Percentiles rank a stretch among this genome's conserved stretches.
Evolutionary conservation across 2,329 filamentous ascomycete species (phyloP).

Genomic region (Cephalotrichum gorgonifer): DNA sequence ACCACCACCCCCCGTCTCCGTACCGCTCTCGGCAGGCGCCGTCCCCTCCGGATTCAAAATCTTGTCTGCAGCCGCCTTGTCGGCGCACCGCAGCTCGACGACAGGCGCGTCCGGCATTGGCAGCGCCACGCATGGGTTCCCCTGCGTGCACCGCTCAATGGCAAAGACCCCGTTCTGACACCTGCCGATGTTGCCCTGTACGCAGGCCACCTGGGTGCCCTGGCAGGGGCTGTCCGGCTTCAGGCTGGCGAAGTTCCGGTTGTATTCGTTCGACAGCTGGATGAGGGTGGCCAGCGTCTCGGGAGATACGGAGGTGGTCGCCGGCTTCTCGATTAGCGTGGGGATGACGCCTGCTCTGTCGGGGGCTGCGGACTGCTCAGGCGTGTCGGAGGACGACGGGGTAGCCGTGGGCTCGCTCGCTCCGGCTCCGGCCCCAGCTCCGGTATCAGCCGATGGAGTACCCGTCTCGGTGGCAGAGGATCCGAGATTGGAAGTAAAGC

Average conservation of each 20-base stretch:
- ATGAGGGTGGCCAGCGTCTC: constrained; percentile 34
- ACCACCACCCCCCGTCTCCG: background rate
- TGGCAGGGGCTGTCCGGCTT: constrained; percentile 35
- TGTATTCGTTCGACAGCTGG: constrained; percentile 31
- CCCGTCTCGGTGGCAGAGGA: background rate
- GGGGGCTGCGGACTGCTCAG: too few relatives aligned
- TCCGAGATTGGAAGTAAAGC: background rate
- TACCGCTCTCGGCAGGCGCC: background rate
- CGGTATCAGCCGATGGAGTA: background rate
- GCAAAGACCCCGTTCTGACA: constrained; percentile 34
- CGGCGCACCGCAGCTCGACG: constrained; percentile 37
- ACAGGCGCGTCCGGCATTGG: constrained; percentile 39
- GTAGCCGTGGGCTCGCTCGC: background rate
- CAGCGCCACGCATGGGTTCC: constrained; percentile 38
- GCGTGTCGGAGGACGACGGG: background rate
- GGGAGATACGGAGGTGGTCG: constrained; percentile 28
- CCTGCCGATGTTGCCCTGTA: constrained; percentile 34
- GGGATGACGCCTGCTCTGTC: too few relatives aligned
- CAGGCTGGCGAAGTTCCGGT: constrained; percentile 33
- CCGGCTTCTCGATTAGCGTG: too few relatives aligned
- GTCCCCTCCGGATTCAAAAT: constrained; percentile 28
- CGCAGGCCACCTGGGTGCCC: constrained; percentile 38
- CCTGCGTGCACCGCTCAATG: constrained; percentile 24
- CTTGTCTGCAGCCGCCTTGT: constrained; percentile 25
- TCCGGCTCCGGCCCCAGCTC: background rate